Evolutionary conservation across 306 rosid species (phyloP).

Genomic region (Argentina anserina): DNA sequence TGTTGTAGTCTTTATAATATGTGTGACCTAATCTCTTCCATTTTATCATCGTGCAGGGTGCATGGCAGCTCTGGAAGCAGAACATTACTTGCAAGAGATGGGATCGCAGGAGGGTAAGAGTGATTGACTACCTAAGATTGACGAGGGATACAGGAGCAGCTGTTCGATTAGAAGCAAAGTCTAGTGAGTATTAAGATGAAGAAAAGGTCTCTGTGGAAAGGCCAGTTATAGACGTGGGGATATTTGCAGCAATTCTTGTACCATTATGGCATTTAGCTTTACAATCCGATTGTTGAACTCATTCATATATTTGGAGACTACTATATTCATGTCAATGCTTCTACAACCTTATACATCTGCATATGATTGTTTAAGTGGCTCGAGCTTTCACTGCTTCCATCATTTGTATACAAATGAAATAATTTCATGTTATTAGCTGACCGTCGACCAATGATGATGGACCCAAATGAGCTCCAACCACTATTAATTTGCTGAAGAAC

Average conservation of each 20-base stretch:
- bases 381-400: not conserved
- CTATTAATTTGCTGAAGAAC: not conserved
- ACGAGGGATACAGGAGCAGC: slow-evolving; percentile 17
- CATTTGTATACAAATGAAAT: no score
- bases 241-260: not conserved
- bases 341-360: not conserved
- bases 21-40: not conserved
- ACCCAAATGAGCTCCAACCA: not conserved
- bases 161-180: slow-evolving; percentile 40
- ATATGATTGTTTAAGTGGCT: not conserved
- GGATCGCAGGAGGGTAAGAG: slow-evolving; percentile 60
- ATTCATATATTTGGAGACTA: not conserved
- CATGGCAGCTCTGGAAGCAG: slow-evolving; percentile 97
- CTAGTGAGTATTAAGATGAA: slow-evolving; percentile 14
- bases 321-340: not conserved
- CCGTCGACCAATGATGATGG: no score
- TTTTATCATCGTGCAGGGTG: slow-evolving; percentile 55
- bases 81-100: slow-evolving; percentile 73
- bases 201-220: not conserved
- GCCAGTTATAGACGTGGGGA: no score
- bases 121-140: slow-evolving; percentile 41
- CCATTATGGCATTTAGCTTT: not conserved
- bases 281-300: not conserved
- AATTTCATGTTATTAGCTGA: no score
- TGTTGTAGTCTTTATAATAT: not conserved